Percentiles rank a stretch among this genome's conserved stretches.
Evolutionary conservation across 108 stramenopile species (phyloP).

Genomic region (Cyclotella sp.): DNA sequence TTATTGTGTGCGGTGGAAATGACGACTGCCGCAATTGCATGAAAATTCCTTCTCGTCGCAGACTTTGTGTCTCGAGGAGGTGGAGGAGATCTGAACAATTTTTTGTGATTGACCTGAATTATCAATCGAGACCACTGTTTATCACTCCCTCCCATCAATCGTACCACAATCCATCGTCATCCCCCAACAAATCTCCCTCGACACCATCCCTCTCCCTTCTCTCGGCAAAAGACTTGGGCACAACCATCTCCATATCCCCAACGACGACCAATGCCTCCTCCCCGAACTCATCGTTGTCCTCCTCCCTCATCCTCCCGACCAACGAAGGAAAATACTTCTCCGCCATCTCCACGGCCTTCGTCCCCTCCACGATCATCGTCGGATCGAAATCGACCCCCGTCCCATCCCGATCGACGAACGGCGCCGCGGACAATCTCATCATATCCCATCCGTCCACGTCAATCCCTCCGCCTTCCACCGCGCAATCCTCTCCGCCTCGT

Average conservation of each 20-base stretch:
- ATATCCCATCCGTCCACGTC: conserved; percentile 84
- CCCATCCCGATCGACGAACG: background rate
- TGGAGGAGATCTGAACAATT: background rate
- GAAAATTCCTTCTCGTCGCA: background rate
- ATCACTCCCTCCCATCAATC: conserved; percentile 7
- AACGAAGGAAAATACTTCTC: conserved; percentile 41
- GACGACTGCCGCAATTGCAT: too few relatives aligned
- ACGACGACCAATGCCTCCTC: conserved; percentile 29
- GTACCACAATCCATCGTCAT: conserved; percentile 33
- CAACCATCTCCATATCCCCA: conserved; percentile 38
- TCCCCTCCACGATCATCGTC: conserved; percentile 25
- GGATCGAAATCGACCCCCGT: conserved; percentile 42
- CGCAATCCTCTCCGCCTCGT: background rate
- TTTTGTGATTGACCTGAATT: background rate
- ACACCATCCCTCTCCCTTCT: background rate
- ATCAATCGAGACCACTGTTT: too few relatives aligned
- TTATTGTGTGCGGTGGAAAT: too few relatives aligned
- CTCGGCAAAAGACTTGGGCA: conserved; percentile 27
- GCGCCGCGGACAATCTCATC: conserved; percentile 58
- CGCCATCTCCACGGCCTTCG: conserved; percentile 23
- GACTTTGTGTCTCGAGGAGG: background rate
- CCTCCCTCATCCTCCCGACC: conserved; percentile 15
- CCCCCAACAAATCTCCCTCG: background rate
- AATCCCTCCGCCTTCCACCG: conserved; percentile 30
- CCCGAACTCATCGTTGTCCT: background rate